Conservation (phyloP, 2,329 filamentous ascomycete genomes). For the Colletotrichum noveboracense region DNA sequence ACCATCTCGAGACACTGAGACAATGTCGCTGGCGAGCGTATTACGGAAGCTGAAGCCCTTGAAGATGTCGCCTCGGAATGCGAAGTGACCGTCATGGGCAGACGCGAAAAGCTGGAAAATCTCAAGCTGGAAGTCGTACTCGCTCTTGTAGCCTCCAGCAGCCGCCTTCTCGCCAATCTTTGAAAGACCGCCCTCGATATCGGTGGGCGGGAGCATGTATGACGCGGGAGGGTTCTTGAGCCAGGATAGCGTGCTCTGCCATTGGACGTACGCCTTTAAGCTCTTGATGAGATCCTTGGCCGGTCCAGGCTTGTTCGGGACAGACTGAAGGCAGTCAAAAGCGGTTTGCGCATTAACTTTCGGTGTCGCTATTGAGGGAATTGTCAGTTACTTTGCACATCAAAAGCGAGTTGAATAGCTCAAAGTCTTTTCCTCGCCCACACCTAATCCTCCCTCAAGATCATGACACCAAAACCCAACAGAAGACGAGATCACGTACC, state of each 20-base stretch:
- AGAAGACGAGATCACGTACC: background rate
- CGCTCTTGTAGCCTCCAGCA: conserved; percentile 49
- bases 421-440: background rate
- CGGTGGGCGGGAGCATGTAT: conserved; percentile 54
- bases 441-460: background rate
- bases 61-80: conserved; percentile 58
- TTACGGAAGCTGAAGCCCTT: conserved; percentile 53
- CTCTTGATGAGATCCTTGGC: conserved; percentile 40
- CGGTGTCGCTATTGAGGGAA: conserved; percentile 25
- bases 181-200: conserved; percentile 51
- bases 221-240: conserved; percentile 55
- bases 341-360: conserved; percentile 41
- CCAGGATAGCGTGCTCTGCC: conserved; percentile 53
- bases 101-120: conserved; percentile 54
- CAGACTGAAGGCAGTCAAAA: conserved; percentile 40
- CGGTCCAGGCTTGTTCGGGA: conserved; percentile 40
- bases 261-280: conserved; percentile 47
- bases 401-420: background rate
- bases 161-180: conserved; percentile 47
- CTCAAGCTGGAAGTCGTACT: conserved; percentile 60
- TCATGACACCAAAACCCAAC: background rate
- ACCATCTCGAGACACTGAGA: conserved; percentile 68
- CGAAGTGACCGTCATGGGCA: conserved; percentile 71
- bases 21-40: conserved; percentile 41
- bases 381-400: background rate